These are phyloP conservation scores for Plasmodium reichenowi DNA, from an alignment of 169 alveolate species.

Conservation along the genomic window DNA sequence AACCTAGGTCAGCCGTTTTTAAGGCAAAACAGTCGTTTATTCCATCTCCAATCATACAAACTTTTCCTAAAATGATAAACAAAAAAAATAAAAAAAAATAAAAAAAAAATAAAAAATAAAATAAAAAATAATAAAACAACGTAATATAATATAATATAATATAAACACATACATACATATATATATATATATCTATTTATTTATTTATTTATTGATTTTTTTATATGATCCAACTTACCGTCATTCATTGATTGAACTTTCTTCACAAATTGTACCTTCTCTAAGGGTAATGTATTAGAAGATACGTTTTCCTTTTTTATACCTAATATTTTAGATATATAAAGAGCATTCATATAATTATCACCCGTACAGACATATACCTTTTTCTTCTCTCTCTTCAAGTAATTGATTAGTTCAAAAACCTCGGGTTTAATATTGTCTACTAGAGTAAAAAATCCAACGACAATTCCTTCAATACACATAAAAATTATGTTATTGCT, in stretches of 20 bases:
- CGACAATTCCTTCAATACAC: conserved; percentile 70
- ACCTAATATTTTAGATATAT: conserved; percentile 68
- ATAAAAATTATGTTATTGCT: conserved; percentile 67
- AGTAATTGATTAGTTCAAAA: conserved; percentile 41
- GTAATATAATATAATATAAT: background rate
- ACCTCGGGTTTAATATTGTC: conserved; percentile 69
- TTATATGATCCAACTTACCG: conserved; percentile 22
- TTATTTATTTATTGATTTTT: too few species aligned
- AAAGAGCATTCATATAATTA: conserved; percentile 68
- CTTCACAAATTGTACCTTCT: conserved; percentile 69
- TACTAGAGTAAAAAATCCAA: conserved; percentile 61
- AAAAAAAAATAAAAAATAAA: background rate
- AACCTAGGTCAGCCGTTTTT: conserved; percentile 68
- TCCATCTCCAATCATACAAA: conserved; percentile 75
- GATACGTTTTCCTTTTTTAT: conserved; percentile 46
- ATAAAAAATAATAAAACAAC: background rate
- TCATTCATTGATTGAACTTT: conserved; percentile 49
- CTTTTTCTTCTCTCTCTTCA: conserved; percentile 41
- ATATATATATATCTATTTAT: background rate
- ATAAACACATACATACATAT: background rate
- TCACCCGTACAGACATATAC: conserved; percentile 74
- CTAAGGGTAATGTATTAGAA: conserved; percentile 61
- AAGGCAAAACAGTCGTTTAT: conserved; percentile 75
- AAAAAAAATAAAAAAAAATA: background rate
- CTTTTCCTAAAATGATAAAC: conserved; percentile 31